These are phyloP conservation scores for Xylaria intraflava DNA, from an alignment of 495 filamentous ascomycete genomes.

Conservation along the genomic window DNA sequence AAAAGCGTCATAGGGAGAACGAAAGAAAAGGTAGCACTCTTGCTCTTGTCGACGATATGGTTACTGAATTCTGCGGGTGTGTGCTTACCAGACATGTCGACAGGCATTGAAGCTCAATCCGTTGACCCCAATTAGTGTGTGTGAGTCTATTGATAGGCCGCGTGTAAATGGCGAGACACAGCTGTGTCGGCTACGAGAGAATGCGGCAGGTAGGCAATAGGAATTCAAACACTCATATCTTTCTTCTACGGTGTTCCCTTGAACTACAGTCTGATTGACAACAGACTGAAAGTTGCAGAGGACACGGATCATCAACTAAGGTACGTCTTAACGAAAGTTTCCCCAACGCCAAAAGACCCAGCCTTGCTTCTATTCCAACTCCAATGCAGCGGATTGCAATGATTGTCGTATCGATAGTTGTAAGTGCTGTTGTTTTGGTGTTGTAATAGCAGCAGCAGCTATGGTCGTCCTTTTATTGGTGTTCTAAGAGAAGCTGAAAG, in stretches of 20 bases:
- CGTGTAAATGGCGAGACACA: conserved; percentile 16
- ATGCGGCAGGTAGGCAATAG: conserved; percentile 16
- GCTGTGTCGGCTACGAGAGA: conserved; percentile 9
- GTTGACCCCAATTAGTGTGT: background rate
- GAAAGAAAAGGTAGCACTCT: background rate
- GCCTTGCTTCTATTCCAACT: conserved; percentile 8
- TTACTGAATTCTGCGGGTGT: conserved; percentile 8
- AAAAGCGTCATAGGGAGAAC: background rate
- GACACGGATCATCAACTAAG: conserved; percentile 17
- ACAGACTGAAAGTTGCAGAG: conserved; percentile 7
- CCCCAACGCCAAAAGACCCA: conserved; percentile 20
- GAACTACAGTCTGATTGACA: conserved; percentile 7
- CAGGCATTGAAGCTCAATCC: conserved; percentile 3
- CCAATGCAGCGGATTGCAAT: background rate
- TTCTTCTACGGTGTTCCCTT: conserved; percentile 26
- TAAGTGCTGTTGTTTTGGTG: too few relatives aligned
- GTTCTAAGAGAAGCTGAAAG: background rate
- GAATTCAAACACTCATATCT: conserved; percentile 28
- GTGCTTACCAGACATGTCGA: conserved; percentile 31
- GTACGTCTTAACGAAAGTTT: conserved; percentile 15
- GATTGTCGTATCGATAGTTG: too few relatives aligned
- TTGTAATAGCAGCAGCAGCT: background rate
- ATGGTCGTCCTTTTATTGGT: background rate
- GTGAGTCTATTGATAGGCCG: conserved; percentile 8
- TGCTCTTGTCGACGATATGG: background rate